Percentiles rank a stretch among this genome's conserved stretches.
These are phyloP conservation scores for Xerocomus spinulosus DNA, from an alignment of 768 basidiomycete species.

Conservation along the genomic window DNA sequence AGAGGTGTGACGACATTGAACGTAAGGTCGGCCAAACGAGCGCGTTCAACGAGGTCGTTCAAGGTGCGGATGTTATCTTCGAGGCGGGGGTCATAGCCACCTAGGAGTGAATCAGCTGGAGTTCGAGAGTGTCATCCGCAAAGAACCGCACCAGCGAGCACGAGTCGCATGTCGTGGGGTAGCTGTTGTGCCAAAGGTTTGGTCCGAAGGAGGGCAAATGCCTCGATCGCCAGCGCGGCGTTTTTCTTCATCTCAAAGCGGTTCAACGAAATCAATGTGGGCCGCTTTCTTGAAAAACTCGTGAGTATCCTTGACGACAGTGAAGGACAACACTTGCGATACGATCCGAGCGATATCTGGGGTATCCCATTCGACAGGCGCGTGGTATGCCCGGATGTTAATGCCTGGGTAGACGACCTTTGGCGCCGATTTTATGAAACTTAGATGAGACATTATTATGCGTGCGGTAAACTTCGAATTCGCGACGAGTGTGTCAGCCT, in stretches of 20 bases:
- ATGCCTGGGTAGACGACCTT: slow-evolving; percentile 95
- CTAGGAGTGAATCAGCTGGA: slow-evolving; percentile 34
- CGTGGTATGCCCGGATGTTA: slow-evolving; percentile 69
- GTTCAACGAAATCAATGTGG: slow-evolving; percentile 84
- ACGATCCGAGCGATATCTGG: slow-evolving; percentile 49
- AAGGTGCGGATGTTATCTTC: slow-evolving; percentile 80
- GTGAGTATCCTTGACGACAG: neutral
- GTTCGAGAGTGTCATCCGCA: neutral
- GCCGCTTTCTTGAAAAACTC: slow-evolving; percentile 44
- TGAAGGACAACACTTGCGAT: slow-evolving; percentile 43
- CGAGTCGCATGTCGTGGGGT: slow-evolving; percentile 52
- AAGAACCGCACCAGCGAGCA: slow-evolving; percentile 63
- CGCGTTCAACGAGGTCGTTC: slow-evolving; percentile 53
- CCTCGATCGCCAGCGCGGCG: slow-evolving; percentile 67
- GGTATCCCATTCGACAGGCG: slow-evolving; percentile 37
- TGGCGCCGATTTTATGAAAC: slow-evolving; percentile 56
- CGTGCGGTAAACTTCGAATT: slow-evolving; percentile 90
- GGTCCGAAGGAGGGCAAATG: slow-evolving; percentile 60
- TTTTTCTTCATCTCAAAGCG: slow-evolving; percentile 98
- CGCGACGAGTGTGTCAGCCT: slow-evolving; percentile 85
- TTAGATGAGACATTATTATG: slow-evolving; percentile 73
- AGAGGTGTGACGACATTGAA: slow-evolving; percentile 55
- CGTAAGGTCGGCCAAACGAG: slow-evolving; percentile 50
- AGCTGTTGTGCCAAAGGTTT: slow-evolving; percentile 16
- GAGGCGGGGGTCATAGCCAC: slow-evolving; percentile 87